phyloP scores from a whole-genome alignment of 306 rosid species.

The Inga oerstediana region DNA sequence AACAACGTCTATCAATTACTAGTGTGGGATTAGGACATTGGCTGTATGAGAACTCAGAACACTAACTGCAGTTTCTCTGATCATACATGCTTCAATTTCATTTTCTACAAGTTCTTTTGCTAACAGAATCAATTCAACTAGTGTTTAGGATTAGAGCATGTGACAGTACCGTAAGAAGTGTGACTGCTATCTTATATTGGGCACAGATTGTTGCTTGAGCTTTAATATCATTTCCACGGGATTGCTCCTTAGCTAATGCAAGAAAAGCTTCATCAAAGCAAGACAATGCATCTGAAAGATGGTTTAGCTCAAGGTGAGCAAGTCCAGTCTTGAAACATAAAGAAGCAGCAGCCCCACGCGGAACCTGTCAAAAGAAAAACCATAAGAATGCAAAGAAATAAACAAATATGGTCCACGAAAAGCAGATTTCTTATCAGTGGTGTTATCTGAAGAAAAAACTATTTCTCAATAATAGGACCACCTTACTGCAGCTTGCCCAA shows the following conservation, averaged over 20 bases:
- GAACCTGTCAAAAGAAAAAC: slow-evolving; percentile 67
- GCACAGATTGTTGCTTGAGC: slow-evolving; percentile 99
- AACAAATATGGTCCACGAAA: slow-evolving; percentile 20
- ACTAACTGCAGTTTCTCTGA: slow-evolving; percentile 11
- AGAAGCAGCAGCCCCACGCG: slow-evolving; percentile 90
- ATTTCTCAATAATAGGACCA: background rate
- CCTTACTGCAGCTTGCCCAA: background rate
- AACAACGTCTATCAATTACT: background rate
- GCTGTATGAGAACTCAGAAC: slow-evolving; percentile 7
- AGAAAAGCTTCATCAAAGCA: slow-evolving; percentile 97
- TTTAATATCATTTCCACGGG: slow-evolving; percentile 97
- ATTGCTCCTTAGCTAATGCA: slow-evolving; percentile 90
- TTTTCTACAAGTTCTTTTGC: slow-evolving; percentile 13
- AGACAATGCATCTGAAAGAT: slow-evolving; percentile 91
- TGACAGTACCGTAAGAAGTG: slow-evolving; percentile 80
- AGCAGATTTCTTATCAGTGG: background rate
- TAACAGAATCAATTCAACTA: slow-evolving; percentile 17
- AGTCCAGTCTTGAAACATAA: slow-evolving; percentile 95
- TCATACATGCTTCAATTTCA: slow-evolving; percentile 20
- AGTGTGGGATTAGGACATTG: slow-evolving; percentile 18
- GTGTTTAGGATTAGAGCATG: slow-evolving; percentile 23
- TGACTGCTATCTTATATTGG: slow-evolving; percentile 94
- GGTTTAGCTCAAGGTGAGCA: slow-evolving; percentile 93
- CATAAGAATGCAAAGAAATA: slow-evolving; percentile 31
- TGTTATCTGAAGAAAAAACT: slow-evolving; percentile 20